Percentiles rank a stretch among this genome's conserved stretches.
Conservation (phyloP, 352 stramenopile genomes). For the Phytophthora rubi region DNA sequence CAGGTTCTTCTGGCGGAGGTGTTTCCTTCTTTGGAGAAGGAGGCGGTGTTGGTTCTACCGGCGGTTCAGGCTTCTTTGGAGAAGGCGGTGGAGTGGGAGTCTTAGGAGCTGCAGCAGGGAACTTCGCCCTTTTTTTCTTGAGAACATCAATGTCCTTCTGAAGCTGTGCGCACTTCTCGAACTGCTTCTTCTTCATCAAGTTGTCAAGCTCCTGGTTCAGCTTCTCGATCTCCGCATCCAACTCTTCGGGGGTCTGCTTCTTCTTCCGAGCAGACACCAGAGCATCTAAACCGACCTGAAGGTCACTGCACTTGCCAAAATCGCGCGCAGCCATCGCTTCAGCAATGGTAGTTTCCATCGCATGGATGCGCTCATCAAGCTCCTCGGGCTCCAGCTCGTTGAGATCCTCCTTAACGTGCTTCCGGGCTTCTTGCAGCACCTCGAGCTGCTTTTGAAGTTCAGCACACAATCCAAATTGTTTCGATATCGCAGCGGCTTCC, state of each 20-base stretch:
- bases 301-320: constrained; percentile 77
- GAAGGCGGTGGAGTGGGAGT: constrained; percentile 38
- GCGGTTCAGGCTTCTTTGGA: constrained; percentile 43
- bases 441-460: constrained; percentile 85
- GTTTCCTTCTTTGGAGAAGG: constrained; percentile 35
- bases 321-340: constrained; percentile 80
- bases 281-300: constrained; percentile 75
- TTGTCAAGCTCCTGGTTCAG: constrained; percentile 72
- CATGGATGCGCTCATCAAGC: constrained; percentile 80
- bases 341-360: constrained; percentile 70
- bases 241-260: constrained; percentile 84
- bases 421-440: constrained; percentile 74
- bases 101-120: constrained; percentile 44
- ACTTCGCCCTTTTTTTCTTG: constrained; percentile 75
- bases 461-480: constrained; percentile 84
- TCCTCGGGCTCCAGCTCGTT: constrained; percentile 87
- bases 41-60: constrained; percentile 30
- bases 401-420: constrained; percentile 83
- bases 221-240: constrained; percentile 79
- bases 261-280: constrained; percentile 81
- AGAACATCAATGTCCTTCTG: constrained; percentile 85
- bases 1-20: constrained; percentile 19
- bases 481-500: constrained; percentile 72
- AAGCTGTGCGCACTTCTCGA: constrained; percentile 87
- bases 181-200: constrained; percentile 85